phyloP scores from a whole-genome alignment of 164 flowering plant genomes.

The Dillenia turbinata region DNA sequence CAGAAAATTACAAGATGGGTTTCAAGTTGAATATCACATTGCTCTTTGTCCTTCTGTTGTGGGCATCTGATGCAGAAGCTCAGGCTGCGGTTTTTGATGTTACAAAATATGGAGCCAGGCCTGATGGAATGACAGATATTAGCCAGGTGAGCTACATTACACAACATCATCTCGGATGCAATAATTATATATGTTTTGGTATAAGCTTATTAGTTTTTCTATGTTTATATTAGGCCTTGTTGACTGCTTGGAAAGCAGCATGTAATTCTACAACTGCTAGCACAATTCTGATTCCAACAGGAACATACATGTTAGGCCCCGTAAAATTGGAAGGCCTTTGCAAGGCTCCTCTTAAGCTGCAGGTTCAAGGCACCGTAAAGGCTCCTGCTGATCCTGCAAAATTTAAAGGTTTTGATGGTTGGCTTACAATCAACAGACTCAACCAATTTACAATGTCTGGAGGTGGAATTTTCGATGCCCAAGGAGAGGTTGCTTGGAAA shows the following conservation, averaged over 20 bases:
- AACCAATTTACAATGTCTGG: constrained; percentile 22
- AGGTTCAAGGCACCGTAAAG: constrained; percentile 20
- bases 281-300: constrained; percentile 11
- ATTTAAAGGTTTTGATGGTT: constrained; percentile 13
- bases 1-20: neutral
- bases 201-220: neutral
- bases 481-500: constrained; percentile 23
- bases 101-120: constrained; percentile 21
- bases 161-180: too few relatives aligned
- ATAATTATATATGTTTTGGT: neutral
- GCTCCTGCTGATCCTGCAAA: constrained; percentile 21
- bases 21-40: neutral
- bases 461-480: constrained; percentile 34
- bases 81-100: constrained; percentile 7
- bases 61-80: neutral
- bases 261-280: constrained; percentile 6
- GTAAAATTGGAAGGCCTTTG: constrained; percentile 35
- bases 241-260: constrained; percentile 16
- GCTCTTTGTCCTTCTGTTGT: neutral
- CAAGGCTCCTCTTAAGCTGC: constrained; percentile 18
- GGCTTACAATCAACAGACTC: constrained; percentile 23
- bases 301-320: constrained; percentile 14
- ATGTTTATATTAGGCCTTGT: constrained; percentile 11
- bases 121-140: constrained; percentile 16
- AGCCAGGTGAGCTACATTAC: constrained; percentile 8